Evolutionary conservation across 1,284 basidiomycete species (phyloP).

Genomic region (Cutaneotrichosporon daszewskae): DNA sequence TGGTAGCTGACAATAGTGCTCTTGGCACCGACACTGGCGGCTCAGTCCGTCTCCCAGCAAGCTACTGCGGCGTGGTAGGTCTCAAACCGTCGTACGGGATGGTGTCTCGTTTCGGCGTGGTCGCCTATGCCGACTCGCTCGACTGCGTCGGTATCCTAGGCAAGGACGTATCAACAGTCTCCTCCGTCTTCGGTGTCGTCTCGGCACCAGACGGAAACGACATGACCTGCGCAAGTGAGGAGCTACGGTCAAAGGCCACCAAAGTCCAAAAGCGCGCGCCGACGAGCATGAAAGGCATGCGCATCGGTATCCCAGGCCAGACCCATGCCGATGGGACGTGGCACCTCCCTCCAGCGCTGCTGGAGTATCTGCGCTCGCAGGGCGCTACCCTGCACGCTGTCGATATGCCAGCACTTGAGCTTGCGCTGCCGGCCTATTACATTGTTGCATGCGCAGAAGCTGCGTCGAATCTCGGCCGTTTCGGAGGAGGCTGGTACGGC

Average conservation of each 20-base stretch:
- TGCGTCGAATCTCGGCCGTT: conserved; percentile 84
- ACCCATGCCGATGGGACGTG: conserved; percentile 22
- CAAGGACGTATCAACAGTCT: conserved; percentile 52
- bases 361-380: conserved; percentile 53
- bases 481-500: conserved; percentile 69
- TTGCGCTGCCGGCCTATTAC: conserved; percentile 89
- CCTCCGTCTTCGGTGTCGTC: conserved; percentile 59
- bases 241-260: conserved; percentile 44
- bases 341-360: conserved; percentile 32
- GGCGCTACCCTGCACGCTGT: conserved; percentile 72
- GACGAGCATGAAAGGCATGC: conserved; percentile 15
- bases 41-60: conserved; percentile 83
- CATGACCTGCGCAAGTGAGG: conserved; percentile 62
- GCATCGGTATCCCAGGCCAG: conserved; percentile 37
- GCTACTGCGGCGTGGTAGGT: conserved; percentile 87
- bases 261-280: background rate
- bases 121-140: conserved; percentile 89
- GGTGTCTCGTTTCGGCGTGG: conserved; percentile 83
- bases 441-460: conserved; percentile 91
- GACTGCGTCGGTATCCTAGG: conserved; percentile 88
- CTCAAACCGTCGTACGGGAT: conserved; percentile 94
- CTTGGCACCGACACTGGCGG: conserved; percentile 94
- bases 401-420: conserved; percentile 68
- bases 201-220: conserved; percentile 66
- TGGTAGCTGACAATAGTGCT: conserved; percentile 54